Conservation (phyloP, 1,284 basidiomycete species). For the Moniliella sp. region DNA sequence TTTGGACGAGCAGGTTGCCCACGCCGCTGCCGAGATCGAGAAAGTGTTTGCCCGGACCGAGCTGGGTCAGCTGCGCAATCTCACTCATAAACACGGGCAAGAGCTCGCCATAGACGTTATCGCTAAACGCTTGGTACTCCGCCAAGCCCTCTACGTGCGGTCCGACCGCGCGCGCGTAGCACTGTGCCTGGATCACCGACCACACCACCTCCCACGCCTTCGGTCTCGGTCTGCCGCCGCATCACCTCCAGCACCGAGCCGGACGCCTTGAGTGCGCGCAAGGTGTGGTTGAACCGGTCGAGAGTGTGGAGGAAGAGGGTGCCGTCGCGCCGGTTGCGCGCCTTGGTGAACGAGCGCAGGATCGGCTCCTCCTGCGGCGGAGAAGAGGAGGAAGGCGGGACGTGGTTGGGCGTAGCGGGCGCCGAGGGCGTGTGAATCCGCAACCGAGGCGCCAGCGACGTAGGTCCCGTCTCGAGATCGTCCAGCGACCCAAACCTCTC, state of each 20-base stretch:
- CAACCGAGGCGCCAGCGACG: constrained; percentile 1
- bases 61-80: constrained; percentile 28
- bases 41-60: constrained; percentile 33
- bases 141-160: constrained; percentile 38
- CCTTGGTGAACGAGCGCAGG: constrained; percentile 38
- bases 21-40: constrained; percentile 43
- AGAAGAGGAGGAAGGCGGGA: background rate
- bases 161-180: constrained; percentile 41
- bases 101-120: constrained; percentile 36
- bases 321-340: constrained; percentile 38
- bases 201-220: constrained; percentile 35
- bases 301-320: constrained; percentile 38
- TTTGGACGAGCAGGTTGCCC: constrained; percentile 41
- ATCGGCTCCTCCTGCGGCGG: constrained; percentile 14
- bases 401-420: background rate
- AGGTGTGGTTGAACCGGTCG: constrained; percentile 37
- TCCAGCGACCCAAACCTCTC: constrained; percentile 19
- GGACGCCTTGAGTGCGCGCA: constrained; percentile 33
- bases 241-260: constrained; percentile 32
- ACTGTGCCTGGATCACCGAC: constrained; percentile 39
- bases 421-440: background rate
- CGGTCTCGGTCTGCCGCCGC: constrained; percentile 7
- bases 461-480: constrained; percentile 14
- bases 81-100: constrained; percentile 35
- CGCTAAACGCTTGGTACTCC: constrained; percentile 35